Evolutionary conservation across 192 early-diverging fungal species (phyloP).

Genomic region (Neocallimastix lanati): DNA sequence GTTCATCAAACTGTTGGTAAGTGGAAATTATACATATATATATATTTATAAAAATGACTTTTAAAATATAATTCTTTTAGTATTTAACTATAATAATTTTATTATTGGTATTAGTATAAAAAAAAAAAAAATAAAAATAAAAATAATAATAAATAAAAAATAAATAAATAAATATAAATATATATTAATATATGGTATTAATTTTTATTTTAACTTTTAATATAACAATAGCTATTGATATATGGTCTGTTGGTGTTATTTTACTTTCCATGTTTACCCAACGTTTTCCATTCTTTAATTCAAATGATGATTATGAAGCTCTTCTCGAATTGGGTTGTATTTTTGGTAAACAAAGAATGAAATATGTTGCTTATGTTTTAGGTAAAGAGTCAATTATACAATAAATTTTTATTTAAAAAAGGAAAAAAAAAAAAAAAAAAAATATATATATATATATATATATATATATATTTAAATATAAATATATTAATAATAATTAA

Average conservation of each 20-base stretch:
- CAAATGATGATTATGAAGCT: conserved; percentile 68
- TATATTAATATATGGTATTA: too few species aligned
- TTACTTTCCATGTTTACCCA: conserved; percentile 59
- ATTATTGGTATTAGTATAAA: too few species aligned
- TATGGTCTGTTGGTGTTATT: conserved; percentile 85
- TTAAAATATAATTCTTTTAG: neutral
- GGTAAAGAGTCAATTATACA: neutral
- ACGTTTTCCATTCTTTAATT: conserved; percentile 78
- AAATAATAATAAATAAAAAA: too few species aligned
- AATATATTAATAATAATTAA: neutral
- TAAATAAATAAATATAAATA: too few species aligned
- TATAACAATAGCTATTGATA: conserved; percentile 57
- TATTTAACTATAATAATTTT: too few species aligned
- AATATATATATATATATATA: too few species aligned
- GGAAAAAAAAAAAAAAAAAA: too few species aligned
- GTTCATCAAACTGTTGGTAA: conserved; percentile 54
- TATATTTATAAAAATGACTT: neutral
- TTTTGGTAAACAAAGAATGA: conserved; percentile 61
- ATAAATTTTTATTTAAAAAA: too few species aligned
- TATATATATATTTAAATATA: too few species aligned
- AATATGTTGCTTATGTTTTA: conserved; percentile 26
- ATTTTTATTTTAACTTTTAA: too few species aligned
- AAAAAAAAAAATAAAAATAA: too few species aligned
- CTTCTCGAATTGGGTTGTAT: conserved; percentile 65
- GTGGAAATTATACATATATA: neutral